Evolutionary conservation across 1,139 yeast genomes (phyloP).

Genomic region (Blastobotrys indianensis): DNA sequence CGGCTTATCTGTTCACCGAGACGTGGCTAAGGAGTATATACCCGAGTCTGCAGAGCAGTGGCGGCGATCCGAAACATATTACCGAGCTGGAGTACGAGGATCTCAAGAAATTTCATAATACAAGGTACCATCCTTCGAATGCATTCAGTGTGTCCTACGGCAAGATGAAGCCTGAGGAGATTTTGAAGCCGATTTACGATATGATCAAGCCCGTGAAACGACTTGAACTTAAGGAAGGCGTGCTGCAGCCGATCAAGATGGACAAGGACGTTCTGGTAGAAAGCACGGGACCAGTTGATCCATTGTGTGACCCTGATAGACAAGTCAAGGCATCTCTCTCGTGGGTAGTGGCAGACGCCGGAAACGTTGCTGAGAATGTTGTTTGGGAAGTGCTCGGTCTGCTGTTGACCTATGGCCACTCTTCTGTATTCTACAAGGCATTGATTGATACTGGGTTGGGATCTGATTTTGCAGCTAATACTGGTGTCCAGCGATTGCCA

Average conservation of each 20-base stretch:
- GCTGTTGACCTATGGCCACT: constrained; percentile 82
- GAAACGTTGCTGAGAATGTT: constrained; percentile 63
- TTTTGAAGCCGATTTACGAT: constrained; percentile 52
- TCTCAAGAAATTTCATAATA: constrained; percentile 64
- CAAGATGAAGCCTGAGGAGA: constrained; percentile 56
- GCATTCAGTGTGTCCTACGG: constrained; percentile 88
- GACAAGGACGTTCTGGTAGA: constrained; percentile 33
- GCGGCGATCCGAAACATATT: constrained; percentile 86
- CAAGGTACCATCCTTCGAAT: constrained; percentile 84
- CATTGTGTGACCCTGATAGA: constrained; percentile 63
- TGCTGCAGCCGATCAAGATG: constrained; percentile 44
- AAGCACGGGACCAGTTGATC: constrained; percentile 73
- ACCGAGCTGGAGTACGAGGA: constrained; percentile 71
- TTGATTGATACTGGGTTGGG: constrained; percentile 81
- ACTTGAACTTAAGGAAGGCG: constrained; percentile 16
- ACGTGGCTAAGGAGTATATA: constrained; percentile 80
- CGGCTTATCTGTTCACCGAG: constrained; percentile 79
- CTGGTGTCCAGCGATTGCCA: constrained; percentile 83
- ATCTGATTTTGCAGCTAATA: constrained; percentile 78
- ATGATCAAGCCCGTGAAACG: constrained; percentile 47
- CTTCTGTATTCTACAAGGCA: constrained; percentile 80
- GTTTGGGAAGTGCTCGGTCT: constrained; percentile 67
- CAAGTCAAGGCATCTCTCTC: constrained; percentile 80
- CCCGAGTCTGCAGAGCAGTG: constrained; percentile 80
- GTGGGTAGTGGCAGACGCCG: constrained; percentile 78